These are phyloP conservation scores for Aureobasidium sp. DNA, from an alignment of 2,329 filamentous ascomycete genomes.

Conservation along the genomic window DNA sequence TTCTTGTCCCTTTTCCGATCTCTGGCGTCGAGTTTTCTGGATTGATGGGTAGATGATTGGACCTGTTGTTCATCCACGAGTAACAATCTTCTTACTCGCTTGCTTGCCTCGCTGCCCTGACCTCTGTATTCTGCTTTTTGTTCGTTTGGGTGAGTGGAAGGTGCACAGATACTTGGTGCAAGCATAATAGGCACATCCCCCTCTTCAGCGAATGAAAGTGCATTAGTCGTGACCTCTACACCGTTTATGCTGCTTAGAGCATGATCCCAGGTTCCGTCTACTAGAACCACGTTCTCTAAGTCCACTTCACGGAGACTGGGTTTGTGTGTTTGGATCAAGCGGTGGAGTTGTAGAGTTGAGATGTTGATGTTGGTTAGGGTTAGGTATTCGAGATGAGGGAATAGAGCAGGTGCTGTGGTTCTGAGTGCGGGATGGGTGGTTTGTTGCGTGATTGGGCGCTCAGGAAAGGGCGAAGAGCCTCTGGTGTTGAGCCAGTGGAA, in stretches of 20 bases:
- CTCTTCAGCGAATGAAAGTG: neutral
- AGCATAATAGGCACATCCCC: conserved; percentile 18
- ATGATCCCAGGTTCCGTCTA: conserved; percentile 71
- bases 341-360: conserved; percentile 62
- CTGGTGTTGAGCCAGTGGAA: conserved; percentile 57
- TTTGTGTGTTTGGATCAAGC: conserved; percentile 61
- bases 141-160: too few relatives aligned
- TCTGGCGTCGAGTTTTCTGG: neutral
- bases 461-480: conserved; percentile 1
- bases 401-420: conserved; percentile 28
- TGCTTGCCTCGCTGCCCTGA: neutral
- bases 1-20: neutral
- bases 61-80: neutral
- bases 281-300: conserved; percentile 68
- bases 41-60: too few relatives aligned
- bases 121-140: neutral
- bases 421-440: neutral
- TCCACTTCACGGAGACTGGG: conserved; percentile 67
- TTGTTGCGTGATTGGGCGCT: neutral
- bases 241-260: conserved; percentile 64
- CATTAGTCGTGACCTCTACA: neutral
- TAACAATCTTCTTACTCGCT: neutral
- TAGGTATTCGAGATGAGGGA: conserved; percentile 61
- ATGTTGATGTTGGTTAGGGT: conserved; percentile 66
- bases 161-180: neutral